A percentile compares a stretch with the other conserved stretches of the same genome.
Evolutionary conservation across 208 protist genomes (phyloP).

Genomic region (Porcisia deanei): DNA sequence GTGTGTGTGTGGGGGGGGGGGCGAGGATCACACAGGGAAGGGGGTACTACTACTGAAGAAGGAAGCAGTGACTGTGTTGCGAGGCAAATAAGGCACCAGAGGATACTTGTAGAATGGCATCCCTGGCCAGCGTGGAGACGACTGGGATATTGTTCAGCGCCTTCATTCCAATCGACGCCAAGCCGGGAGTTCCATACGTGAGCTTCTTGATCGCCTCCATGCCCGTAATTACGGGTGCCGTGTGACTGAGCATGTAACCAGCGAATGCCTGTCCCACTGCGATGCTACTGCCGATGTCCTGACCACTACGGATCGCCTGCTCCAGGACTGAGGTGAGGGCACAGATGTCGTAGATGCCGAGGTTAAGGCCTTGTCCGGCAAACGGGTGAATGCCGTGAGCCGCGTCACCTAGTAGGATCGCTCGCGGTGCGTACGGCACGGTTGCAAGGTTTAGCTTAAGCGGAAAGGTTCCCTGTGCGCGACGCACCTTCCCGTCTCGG

Average conservation of each 20-base stretch:
- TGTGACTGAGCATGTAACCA: conserved; percentile 77
- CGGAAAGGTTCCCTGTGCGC: conserved; percentile 74
- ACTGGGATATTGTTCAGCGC: conserved; percentile 63
- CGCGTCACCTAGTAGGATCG: conserved; percentile 84
- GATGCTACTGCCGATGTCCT: conserved; percentile 76
- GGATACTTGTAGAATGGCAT: conserved; percentile 76
- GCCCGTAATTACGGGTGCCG: conserved; percentile 67
- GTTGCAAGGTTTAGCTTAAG: conserved; percentile 71
- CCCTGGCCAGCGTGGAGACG: conserved; percentile 72
- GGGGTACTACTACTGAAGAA: conserved; percentile 29
- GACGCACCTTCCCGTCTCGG: conserved; percentile 39
- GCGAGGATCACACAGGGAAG: background rate
- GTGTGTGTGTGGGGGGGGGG: background rate
- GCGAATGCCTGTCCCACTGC: conserved; percentile 76
- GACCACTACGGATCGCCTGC: conserved; percentile 59
- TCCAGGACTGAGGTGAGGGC: conserved; percentile 66
- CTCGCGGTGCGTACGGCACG: conserved; percentile 56
- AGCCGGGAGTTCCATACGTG: conserved; percentile 44
- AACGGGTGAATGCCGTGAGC: conserved; percentile 93
- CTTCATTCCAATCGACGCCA: conserved; percentile 73
- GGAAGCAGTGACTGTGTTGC: conserved; percentile 60
- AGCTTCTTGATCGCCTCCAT: conserved; percentile 82
- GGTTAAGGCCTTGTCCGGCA: conserved; percentile 92
- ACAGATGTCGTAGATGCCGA: conserved; percentile 90
- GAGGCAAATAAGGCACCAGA: conserved; percentile 72